These are phyloP conservation scores for Graphilbum ipis-grandicollis DNA, from an alignment of 2,329 filamentous ascomycete genomes.

Conservation along the genomic window DNA sequence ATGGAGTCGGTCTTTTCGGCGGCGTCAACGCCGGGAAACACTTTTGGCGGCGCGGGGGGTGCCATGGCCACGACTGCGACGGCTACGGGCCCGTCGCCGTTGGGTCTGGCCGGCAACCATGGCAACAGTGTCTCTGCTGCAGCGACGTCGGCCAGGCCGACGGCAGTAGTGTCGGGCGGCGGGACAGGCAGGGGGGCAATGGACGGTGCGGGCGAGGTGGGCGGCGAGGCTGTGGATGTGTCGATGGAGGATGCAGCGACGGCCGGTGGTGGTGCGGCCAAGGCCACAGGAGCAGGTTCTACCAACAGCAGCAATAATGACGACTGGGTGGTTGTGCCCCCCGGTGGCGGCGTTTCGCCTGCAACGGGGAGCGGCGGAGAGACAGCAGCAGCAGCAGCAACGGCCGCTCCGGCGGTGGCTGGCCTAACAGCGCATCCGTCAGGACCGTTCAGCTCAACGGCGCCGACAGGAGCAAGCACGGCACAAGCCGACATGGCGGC, in stretches of 20 bases:
- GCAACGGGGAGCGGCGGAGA: neutral
- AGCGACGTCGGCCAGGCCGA: neutral
- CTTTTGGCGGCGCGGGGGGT: constrained; percentile 27
- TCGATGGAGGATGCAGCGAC: constrained; percentile 33
- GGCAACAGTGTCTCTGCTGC: constrained; percentile 17
- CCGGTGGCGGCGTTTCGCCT: constrained; percentile 34
- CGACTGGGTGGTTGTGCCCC: constrained; percentile 63
- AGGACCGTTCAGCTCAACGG: no score
- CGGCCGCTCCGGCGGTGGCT: neutral
- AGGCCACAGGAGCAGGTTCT: constrained; percentile 27
- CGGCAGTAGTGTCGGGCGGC: constrained; percentile 6
- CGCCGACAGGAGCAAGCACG: no score
- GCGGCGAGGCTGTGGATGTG: neutral
- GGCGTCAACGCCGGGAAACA: constrained; percentile 41
- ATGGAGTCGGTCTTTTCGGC: constrained; percentile 46
- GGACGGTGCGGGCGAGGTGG: neutral
- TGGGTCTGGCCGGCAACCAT: constrained; percentile 13
- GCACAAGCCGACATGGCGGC: neutral
- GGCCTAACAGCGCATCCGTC: neutral
- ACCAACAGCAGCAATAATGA: constrained; percentile 34
- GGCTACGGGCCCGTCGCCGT: constrained; percentile 30
- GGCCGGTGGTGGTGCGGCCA: constrained; percentile 12
- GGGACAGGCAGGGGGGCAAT: constrained; percentile 10
- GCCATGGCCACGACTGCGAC: constrained; percentile 22
- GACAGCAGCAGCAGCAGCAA: neutral